Base-by-base conservation (phyloP, 2,329 filamentous ascomycete genomes). In the Nigrospora sphaerica region DNA sequence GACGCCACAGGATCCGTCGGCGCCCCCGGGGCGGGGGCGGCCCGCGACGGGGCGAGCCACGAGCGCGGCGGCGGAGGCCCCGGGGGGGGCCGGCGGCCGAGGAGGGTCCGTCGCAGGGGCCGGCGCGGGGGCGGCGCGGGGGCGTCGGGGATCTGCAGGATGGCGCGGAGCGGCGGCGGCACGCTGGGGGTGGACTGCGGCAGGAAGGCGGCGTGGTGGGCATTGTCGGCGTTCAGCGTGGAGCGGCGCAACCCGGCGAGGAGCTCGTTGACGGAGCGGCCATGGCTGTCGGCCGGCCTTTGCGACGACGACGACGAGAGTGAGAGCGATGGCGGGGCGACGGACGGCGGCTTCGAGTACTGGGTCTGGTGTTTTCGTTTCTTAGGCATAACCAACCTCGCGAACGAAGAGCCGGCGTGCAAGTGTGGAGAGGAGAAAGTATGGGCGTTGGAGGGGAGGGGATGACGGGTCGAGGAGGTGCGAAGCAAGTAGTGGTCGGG, bases 21-120 rank as follows among this genome's bases (percentile, higher is more conserved):
- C 7, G 23, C 23, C 5, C 23, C 23, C 9, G 54, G 47, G 6
- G 61, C 61, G 50, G 61, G 62, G 18, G 54, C 50, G 33, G 58
- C 59, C 33, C 60, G 58, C 3, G 64, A 66, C 47, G 59, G 54
- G 49, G 66, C 52, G 46, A 71, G 59, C 80, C 80, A 84, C 56
- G 77, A 82, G 34, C 69, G 69, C 2, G 80, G 80, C 18, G 80
- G 73, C 23, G 78, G 72, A 18, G 80, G 80, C 0, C 80, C 80
- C 2, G 80, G 70, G 11, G 80, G 79, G 17, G 73, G 62, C 46
- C 77, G 70, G 46, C 73, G 68, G 16, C 77, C 77, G 56, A 67
- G 62, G 14, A 60, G 60, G 54, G 75, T 75, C 37, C 73, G 63
- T 45, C 72, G 67, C 48, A 58, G 58, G 19, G 64, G 65, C 38